Base-by-base conservation (phyloP, 345 rosid species). In the Excoecaria cochinchinensis region DNA sequence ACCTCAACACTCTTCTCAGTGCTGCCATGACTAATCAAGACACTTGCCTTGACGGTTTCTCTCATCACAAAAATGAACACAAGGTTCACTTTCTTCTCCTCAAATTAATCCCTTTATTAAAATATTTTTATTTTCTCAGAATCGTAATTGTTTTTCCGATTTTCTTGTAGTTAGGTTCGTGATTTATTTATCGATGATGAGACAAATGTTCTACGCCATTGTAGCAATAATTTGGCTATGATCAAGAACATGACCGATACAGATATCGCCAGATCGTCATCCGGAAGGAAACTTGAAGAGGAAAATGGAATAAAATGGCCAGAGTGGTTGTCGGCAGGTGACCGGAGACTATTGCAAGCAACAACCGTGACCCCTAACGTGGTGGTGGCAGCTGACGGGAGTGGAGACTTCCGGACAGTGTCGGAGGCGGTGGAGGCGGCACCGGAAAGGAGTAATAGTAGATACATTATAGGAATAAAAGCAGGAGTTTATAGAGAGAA, bases 1-100 rank as follows among this genome's bases (percentile, higher is more conserved):
- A 74, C 55, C 74, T 79, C 48, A 79, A 74, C 40, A 79, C 40
- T 6, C 71, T 68, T 1, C 70, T 74, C 4, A 84, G 86, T 74
- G 89, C 87, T 25, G 36, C 78, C 21, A 56, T 86, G 75, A 86
- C 89, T 39, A 81, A 82, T 69, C 75, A 60, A 13, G 79, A 82
- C 56, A 84, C 85, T 8, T 84, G 89, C 57, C 11, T 69, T 13
- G 86, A 86, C 72, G 71, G 82, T 24, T 79, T 74, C 74, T 74
- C 75, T 44, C 71, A 69, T 15, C 50, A 69, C 1, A 31, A 22
- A 38, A 63, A 48, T 6, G 78, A 74, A 13, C 22, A 74, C 56
- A 52, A 61, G 71, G 78, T 74, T 21, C 48, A 9, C n/a, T 60
- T 38, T 21, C 12, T 25, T 36, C 22, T 21, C n/a, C n/a, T 69